Base-by-base conservation (phyloP, 75 land plant genomes). In the Ceratopteris richardii region DNA sequence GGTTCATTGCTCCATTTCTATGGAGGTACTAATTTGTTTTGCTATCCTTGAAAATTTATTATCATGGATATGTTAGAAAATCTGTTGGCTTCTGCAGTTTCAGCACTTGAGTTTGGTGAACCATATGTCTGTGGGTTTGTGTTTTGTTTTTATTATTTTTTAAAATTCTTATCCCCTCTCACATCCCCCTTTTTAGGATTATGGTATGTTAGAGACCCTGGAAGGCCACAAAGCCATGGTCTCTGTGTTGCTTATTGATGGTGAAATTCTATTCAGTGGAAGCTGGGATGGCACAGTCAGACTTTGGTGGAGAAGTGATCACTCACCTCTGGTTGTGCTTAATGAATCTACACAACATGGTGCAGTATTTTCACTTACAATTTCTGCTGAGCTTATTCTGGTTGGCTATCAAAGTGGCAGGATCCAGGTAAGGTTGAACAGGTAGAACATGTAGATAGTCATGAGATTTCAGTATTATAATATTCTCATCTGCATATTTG, bases 211-310 rank as follows among this genome's bases (percentile, higher is more conserved):
- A 27, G 75, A 73, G 63, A 75, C 76, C 0, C 71, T 94, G 87
- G 76, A 46, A 36, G 98, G 98, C 36, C 96, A 90, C 57, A 80
- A 74, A 58, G 85, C 87, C 39, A 72, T 80, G 9, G 91, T 94
- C 24, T 94, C 98, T 29, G 47, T 76, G 1, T 64, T 94, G 29
- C 62, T 63, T 25, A 72, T 86, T 29, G 57, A 74, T 37, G 63
- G 74, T 61, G 83, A 77, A 18, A 57, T 94, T 53, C 72, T 94
- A 18, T 94, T 86, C 28, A 88, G 94, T 71, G 96, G 98, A 29
- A 86, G 96, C 62, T 90, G 95, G 98, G 96, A 94, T 78, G 96
- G 98, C 43, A 79, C 82, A 14, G 58, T 94, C 44, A 73, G 88
- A 10, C 53, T 89, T 19, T 94, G 98, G 98, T 83, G 71, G 80